Evolutionary conservation across 1,284 basidiomycete species (phyloP).

Genomic region (Clitocybe nebularis): DNA sequence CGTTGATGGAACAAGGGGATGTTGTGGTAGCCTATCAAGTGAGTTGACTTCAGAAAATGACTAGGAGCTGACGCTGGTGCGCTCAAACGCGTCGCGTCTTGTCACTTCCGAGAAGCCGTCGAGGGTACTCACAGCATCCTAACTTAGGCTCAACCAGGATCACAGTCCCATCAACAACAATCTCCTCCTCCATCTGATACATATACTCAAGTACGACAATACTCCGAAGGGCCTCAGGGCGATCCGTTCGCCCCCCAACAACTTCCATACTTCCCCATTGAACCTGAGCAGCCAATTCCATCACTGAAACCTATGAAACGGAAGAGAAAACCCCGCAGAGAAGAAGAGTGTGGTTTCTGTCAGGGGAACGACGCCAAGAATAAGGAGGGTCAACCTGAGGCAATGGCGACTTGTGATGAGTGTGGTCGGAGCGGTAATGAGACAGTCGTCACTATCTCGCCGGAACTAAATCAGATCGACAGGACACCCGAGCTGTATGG

Average conservation of each 20-base stretch:
- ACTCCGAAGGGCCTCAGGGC: conserved; percentile 71
- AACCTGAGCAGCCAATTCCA: conserved; percentile 33
- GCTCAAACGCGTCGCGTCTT: conserved; percentile 51
- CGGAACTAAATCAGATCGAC: conserved; percentile 4
- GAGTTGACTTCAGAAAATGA: conserved; percentile 16
- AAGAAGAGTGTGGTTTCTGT: conserved; percentile 68
- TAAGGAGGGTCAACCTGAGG: conserved; percentile 50
- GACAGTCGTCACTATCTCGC: conserved; percentile 9
- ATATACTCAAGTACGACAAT: conserved; percentile 38
- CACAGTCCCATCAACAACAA: conserved; percentile 16
- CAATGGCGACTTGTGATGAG: conserved; percentile 67
- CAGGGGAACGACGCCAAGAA: conserved; percentile 57
- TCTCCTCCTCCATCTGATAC: conserved; percentile 22
- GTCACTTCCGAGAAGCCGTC: conserved; percentile 18
- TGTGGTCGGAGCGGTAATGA: conserved; percentile 51
- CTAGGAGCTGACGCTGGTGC: conserved; percentile 11
- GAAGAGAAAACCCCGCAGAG: conserved; percentile 49
- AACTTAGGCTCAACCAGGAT: conserved; percentile 22
- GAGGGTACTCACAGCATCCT: conserved; percentile 14
- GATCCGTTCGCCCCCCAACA: conserved; percentile 73
- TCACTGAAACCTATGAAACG: conserved; percentile 44
- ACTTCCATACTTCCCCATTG: conserved; percentile 46
- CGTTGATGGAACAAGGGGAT: conserved; percentile 33
- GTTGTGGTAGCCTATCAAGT: conserved; percentile 24
- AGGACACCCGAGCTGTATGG: conserved; percentile 82